phyloP scores from a whole-genome alignment of 257 asterid genomes.

The Solanum lycopersicoides region DNA sequence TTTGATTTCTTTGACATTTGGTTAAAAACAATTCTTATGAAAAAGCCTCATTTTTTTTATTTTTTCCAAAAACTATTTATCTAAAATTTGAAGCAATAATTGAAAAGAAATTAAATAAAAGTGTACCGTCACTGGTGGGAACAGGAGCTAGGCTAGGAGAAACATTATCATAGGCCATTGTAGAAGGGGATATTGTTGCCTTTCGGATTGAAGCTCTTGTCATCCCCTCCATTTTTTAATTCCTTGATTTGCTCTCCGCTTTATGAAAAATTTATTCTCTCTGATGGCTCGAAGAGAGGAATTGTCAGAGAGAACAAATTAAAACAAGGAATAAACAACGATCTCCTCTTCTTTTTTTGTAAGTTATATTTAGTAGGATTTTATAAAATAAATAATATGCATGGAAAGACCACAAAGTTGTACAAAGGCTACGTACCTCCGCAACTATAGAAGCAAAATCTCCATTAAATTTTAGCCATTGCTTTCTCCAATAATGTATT shows the following conservation, averaged over 20 bases:
- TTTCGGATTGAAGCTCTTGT: background rate
- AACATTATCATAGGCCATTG: background rate
- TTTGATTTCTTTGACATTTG: too few species aligned
- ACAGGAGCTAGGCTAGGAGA: background rate
- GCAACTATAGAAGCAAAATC: background rate
- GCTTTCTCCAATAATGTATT: background rate
- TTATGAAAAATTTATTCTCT: too few species aligned
- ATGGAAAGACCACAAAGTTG: background rate
- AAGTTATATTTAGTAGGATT: background rate
- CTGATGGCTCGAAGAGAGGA: background rate
- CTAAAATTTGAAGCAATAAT: background rate
- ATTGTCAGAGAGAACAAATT: background rate
- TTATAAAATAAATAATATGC: background rate
- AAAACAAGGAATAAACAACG: background rate
- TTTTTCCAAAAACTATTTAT: too few species aligned
- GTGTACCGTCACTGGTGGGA: constrained; percentile 15
- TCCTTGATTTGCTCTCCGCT: too few species aligned
- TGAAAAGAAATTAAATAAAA: background rate
- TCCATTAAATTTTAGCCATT: background rate
- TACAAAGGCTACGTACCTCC: background rate
- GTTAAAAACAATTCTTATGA: too few species aligned
- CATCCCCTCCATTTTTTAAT: constrained; percentile 12
- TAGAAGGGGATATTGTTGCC: background rate
- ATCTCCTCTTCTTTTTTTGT: background rate
- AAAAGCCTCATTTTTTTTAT: too few species aligned